phyloP scores from a whole-genome alignment of 345 rosid species.

The Mallotus nudiflorus region DNA sequence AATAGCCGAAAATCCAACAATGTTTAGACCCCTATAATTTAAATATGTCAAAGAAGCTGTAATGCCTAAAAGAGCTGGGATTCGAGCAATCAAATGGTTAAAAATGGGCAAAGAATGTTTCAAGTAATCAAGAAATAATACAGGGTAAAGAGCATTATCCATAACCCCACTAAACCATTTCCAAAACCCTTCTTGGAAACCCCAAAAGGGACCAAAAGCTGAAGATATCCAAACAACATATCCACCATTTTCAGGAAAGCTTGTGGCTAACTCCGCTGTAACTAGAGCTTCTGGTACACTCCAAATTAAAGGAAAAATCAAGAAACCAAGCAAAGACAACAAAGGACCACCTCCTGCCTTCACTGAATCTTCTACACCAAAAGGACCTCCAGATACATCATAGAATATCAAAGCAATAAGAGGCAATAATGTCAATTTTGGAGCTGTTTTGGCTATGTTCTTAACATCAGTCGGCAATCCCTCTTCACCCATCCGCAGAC shows the following conservation, averaged over 20 bases:
- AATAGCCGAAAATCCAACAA: constrained; percentile 83
- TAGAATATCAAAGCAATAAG: constrained; percentile 86
- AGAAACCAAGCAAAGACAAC: constrained; percentile 73
- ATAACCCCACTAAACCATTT: constrained; percentile 98
- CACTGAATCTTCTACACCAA: constrained; percentile 90
- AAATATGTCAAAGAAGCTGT: constrained; percentile 74
- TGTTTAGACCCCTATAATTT: constrained; percentile 84
- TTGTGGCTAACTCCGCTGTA: constrained; percentile 93
- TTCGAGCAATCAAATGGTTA: constrained; percentile 53
- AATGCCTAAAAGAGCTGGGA: constrained; percentile 74
- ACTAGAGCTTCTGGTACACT: constrained; percentile 86
- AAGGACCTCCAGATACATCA: constrained; percentile 96
- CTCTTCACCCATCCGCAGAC: constrained; percentile 68
- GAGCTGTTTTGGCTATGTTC: constrained; percentile 37
- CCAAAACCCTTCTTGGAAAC: constrained; percentile 94
- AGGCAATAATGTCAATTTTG: constrained; percentile 74
- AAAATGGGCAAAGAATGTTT: constrained; percentile 80
- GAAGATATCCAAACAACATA: constrained; percentile 91
- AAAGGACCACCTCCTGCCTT: constrained; percentile 90
- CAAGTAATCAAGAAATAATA: constrained; percentile 81
- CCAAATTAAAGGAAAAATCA: constrained; percentile 85
- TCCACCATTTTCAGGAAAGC: constrained; percentile 91
- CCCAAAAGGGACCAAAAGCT: constrained; percentile 94
- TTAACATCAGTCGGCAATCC: constrained; percentile 35
- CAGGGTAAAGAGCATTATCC: constrained; percentile 94